Evolutionary conservation across 2,329 filamentous ascomycete genomes (phyloP).

Genomic region (Beauveria medogensis): DNA sequence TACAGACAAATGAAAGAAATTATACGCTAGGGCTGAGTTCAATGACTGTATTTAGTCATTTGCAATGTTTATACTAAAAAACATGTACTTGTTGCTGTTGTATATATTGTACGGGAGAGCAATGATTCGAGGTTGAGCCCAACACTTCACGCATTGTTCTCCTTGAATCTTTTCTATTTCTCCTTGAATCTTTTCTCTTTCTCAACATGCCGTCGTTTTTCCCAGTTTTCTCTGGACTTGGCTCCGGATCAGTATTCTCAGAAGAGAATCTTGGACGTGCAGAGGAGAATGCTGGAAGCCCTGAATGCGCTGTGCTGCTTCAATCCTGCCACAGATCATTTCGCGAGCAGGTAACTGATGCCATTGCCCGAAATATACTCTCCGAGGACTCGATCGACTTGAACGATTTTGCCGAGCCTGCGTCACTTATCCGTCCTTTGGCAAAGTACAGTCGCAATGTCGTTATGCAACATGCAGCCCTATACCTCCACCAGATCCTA

Average conservation of each 20-base stretch:
- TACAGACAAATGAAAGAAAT: not conserved
- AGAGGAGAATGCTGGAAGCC: not conserved
- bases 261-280: not conserved
- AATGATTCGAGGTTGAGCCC: not conserved
- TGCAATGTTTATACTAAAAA: no score
- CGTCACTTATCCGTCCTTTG: not conserved
- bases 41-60: no score
- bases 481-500: not conserved
- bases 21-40: no score
- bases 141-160: not conserved
- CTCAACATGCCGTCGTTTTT: not conserved
- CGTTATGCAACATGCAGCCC: not conserved
- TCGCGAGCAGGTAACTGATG: not conserved
- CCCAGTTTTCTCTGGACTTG: not conserved
- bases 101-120: not conserved
- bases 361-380: not conserved
- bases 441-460: not conserved
- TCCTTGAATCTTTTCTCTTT: not conserved
- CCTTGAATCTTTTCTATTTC: not conserved
- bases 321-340: not conserved
- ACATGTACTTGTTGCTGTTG: no score
- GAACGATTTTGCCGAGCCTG: not conserved
- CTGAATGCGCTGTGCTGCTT: not conserved
- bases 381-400: not conserved
- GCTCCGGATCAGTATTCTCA: not conserved